Base-by-base conservation (phyloP, 805 yeast species). In the Henningerozyma blattae region DNA sequence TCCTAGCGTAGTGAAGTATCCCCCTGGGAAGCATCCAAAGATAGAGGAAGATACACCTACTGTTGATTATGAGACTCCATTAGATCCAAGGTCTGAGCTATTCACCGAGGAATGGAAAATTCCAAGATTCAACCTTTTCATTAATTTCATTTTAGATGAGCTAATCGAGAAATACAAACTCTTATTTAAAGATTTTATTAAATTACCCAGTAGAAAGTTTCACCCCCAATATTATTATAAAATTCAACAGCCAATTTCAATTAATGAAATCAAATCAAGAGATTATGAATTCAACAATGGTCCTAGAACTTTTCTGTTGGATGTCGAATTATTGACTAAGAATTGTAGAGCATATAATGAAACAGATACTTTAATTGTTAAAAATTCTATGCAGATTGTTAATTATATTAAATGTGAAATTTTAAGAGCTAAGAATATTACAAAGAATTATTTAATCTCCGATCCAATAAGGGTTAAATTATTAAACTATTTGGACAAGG, bases 171-270 rank as follows among this genome's bases (percentile, higher is more conserved):
- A 47, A 13, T 48, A 53, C 36, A 44, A 44, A 28, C 35, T 34
- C n/a, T 38, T 55, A 24, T 57, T 57, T 32, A 58, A 67, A 42
- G 71, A 73, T 54, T 85, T 86, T 56, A 53, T 75, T 40, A 75
- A 72, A 44, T 64, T 85, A 26, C 95, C 95, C 6, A 68, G 80
- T 18, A 72, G 75, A 44, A 75, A 77, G 50, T 57, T 71, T 30
- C 84, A 81, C 48, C 86, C 95, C 0, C 93, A 84, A 50, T 86
- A 85, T 54, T 83, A 77, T 51, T 68, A 71, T 37, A 61, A 74
- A 35, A 74, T 83, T 30, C 58, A 62, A 34, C 58, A 59, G 16
- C 94, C 94, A 2, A 72, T 81, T 3, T 77, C 94, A 0, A 53
- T 84, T 10, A 65, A 70, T 36, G 89, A 81, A 54, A 75, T 84